Evolutionary conservation across 768 basidiomycete genomes (phyloP).

Genomic region (Kwoniella shandongensis): DNA sequence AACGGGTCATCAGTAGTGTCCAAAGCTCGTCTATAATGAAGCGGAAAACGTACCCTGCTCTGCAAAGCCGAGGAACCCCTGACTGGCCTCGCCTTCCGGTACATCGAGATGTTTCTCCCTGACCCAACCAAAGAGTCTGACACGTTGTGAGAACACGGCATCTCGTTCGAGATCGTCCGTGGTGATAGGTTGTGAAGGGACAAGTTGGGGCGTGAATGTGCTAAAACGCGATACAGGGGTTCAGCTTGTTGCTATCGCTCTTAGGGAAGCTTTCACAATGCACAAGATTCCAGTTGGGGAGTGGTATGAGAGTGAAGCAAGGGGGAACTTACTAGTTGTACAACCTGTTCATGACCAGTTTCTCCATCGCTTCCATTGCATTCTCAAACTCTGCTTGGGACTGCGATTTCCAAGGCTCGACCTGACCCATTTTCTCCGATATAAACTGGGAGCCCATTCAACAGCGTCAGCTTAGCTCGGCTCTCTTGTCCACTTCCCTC

Average conservation of each 20-base stretch:
- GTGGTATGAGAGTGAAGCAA: no score
- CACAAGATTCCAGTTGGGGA: no score
- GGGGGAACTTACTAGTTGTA: conserved; percentile 78
- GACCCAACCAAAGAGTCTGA: conserved; percentile 87
- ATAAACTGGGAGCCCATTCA: conserved; percentile 94
- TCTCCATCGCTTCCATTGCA: conserved; percentile 98
- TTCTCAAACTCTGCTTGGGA: conserved; percentile 88
- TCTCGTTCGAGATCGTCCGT: conserved; percentile 97
- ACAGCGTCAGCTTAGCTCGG: not conserved
- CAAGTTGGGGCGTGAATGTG: conserved; percentile 86
- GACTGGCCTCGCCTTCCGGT: conserved; percentile 61
- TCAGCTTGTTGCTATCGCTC: no score
- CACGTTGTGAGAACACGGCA: conserved; percentile 82
- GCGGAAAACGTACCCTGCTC: conserved; percentile 43
- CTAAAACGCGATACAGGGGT: conserved; percentile 53
- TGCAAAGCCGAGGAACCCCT: conserved; percentile 67
- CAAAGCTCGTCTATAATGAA: not conserved
- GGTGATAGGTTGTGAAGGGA: conserved; percentile 71
- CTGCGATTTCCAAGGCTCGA: conserved; percentile 67
- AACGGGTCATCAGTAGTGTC: not conserved
- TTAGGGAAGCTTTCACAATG: no score
- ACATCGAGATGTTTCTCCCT: conserved; percentile 86
- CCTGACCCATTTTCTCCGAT: conserved; percentile 68
- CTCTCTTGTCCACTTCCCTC: no score
- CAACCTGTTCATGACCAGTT: conserved; percentile 96